These are phyloP conservation scores for Urochloa ruziziensis DNA, from an alignment of 176 grass and related monocot species.

Conservation along the genomic window DNA sequence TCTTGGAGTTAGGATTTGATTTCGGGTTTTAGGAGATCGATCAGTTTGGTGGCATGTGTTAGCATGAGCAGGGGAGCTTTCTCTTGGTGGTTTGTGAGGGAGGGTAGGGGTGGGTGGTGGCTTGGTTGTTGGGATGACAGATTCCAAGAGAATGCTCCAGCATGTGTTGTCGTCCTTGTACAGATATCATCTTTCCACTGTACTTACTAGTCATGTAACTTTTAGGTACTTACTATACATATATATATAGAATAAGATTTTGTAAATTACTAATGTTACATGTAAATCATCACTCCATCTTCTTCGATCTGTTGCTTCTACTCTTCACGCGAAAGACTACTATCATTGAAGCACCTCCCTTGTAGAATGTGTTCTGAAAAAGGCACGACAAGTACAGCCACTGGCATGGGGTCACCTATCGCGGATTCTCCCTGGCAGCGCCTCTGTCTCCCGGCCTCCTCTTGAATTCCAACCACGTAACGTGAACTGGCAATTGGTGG, in stretches of 20 bases:
- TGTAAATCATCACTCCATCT: not conserved
- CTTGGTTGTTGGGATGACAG: not conserved
- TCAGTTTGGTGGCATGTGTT: slow-evolving; percentile 4
- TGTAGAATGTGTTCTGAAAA: not conserved
- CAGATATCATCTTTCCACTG: slow-evolving; percentile 15
- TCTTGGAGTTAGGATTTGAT: slow-evolving; percentile 18
- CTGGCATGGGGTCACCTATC: not conserved
- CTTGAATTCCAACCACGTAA: not conserved
- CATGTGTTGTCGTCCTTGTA: slow-evolving; percentile 35
- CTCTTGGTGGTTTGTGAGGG: slow-evolving; percentile 16
- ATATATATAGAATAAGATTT: slow-evolving; percentile 32
- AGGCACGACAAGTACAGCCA: not conserved
- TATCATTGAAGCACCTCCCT: not conserved
- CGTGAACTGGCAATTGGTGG: not conserved
- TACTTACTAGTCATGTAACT: not conserved
- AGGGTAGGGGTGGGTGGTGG: not conserved
- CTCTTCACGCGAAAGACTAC: not conserved
- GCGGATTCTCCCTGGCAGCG: slow-evolving; percentile 3
- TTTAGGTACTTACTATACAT: slow-evolving; percentile 19
- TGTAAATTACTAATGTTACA: slow-evolving; percentile 18
- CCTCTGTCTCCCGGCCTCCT: not conserved
- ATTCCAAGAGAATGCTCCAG: slow-evolving; percentile 19
- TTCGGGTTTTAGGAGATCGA: not conserved
- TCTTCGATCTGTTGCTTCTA: not conserved
- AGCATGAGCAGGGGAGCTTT: slow-evolving; percentile 28